Base-by-base conservation (phyloP, 176 grass and related monocot genomes). In the Musa schizocarpa region DNA sequence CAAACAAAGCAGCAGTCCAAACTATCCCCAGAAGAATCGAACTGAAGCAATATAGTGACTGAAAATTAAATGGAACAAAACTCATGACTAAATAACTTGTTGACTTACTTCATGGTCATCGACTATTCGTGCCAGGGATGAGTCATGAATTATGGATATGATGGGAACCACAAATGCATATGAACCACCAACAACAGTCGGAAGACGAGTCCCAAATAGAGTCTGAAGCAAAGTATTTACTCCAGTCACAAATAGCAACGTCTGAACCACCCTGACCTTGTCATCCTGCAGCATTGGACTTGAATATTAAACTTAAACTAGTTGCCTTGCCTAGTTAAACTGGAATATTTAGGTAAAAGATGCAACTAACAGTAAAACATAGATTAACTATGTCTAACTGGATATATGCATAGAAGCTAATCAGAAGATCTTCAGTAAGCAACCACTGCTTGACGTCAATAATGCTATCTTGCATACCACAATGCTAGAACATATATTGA, bases 171-270 rank as follows among this genome's bases (percentile, higher is more conserved):
- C 74, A 76, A 97, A 97, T 53, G 93, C 85, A 78, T 88, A 97
- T 43, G 93, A 97, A 11, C 90, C 93, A 29, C 93, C 90, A 43
- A 97, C 79, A 4, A 97, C 86, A 12, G 93, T 88, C 3, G 93
- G 93, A 74, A 97, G 88, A 1, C 93, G 78, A 25, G 90, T 97
- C 68, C 93, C 93, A 74, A 97, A 97, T 9, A 97, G 79, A 23
- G 93, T 87, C 81, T 97, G 93, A 71, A 97, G 87, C 79, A 97
- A 80, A 68, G 93, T 97, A 85, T 97, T 93, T 64, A 97, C 87
- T 75, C 93, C 93, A 53, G 86, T 97, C 64, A 97, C 85, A 87
- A 97, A 97, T 16, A 97, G 83, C 71, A 97, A 70, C 83, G 93
- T 93, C 64, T 97, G 93, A 63, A 97, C 81, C 82, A 97, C 93